phyloP scores from a whole-genome alignment of 345 rosid genomes.

The Salix brachista region DNA sequence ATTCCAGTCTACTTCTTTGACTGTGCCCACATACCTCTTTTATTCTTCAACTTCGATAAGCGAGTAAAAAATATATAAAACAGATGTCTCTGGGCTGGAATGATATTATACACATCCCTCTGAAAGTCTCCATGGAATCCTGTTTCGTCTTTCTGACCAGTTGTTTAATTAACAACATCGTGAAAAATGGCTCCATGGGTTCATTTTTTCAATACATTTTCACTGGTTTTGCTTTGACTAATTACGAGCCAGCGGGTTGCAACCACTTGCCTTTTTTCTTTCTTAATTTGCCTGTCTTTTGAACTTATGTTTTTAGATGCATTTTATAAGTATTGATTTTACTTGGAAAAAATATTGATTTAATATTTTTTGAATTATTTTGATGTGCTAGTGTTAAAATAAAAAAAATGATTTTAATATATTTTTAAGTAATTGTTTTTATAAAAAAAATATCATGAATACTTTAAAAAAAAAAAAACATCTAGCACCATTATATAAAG shows the following conservation, averaged over 20 bases:
- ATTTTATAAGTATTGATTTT: too few species aligned
- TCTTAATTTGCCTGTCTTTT: too few species aligned
- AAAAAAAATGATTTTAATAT: too few species aligned
- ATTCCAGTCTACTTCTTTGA: conserved; percentile 6
- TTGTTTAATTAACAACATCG: background rate
- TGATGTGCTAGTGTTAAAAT: too few species aligned
- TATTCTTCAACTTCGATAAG: background rate
- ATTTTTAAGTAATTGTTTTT: too few species aligned
- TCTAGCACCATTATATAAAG: too few species aligned
- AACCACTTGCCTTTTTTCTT: background rate
- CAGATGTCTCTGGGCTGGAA: background rate
- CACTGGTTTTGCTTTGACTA: background rate
- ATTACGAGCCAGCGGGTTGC: background rate
- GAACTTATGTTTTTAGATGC: too few species aligned
- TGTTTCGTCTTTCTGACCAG: background rate
- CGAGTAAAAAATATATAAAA: background rate
- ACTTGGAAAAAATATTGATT: too few species aligned
- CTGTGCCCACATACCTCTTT: conserved; percentile 19
- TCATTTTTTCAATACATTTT: background rate
- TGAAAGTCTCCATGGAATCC: conserved; percentile 2
- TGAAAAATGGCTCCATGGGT: too few species aligned
- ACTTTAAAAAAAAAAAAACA: too few species aligned
- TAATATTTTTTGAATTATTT: too few species aligned
- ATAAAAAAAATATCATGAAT: too few species aligned
- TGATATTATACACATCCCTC: background rate